phyloP scores from a whole-genome alignment of 2,329 filamentous ascomycete species.

The Scedosporium boydii region DNA sequence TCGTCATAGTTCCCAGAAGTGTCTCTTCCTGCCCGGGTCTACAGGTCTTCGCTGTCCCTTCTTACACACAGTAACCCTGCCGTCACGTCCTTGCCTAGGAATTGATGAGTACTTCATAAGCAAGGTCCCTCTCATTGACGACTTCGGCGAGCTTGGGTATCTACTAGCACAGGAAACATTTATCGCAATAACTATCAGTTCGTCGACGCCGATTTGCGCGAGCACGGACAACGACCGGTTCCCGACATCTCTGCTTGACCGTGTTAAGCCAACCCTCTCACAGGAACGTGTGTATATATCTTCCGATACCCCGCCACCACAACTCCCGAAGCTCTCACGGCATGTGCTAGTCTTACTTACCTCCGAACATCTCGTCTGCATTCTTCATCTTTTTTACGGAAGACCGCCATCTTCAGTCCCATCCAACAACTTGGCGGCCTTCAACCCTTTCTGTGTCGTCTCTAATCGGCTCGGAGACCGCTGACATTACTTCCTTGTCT shows the following conservation, averaged over 20 bases:
- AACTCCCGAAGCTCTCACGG: background rate
- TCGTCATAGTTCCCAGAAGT: background rate
- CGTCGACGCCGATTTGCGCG: background rate
- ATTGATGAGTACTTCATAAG: background rate
- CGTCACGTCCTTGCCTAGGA: background rate
- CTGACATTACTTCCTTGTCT: no score
- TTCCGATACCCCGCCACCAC: conserved; percentile 3
- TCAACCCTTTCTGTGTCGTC: no score
- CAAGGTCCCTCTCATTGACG: background rate
- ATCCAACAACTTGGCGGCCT: no score
- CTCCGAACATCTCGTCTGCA: background rate
- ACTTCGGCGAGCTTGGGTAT: background rate
- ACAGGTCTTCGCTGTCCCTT: background rate
- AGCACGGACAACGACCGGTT: background rate
- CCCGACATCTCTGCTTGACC: background rate
- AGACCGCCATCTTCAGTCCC: background rate
- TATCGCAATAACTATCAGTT: background rate
- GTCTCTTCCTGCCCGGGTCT: background rate
- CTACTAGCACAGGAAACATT: background rate
- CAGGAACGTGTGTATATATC: conserved; percentile 3
- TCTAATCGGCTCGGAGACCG: no score
- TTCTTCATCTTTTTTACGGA: background rate
- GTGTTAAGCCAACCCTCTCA: background rate
- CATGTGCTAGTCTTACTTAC: conserved; percentile 4
- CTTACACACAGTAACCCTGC: background rate